These are phyloP conservation scores for Daedalea quercina DNA, from an alignment of 768 basidiomycete genomes.

Conservation along the genomic window DNA sequence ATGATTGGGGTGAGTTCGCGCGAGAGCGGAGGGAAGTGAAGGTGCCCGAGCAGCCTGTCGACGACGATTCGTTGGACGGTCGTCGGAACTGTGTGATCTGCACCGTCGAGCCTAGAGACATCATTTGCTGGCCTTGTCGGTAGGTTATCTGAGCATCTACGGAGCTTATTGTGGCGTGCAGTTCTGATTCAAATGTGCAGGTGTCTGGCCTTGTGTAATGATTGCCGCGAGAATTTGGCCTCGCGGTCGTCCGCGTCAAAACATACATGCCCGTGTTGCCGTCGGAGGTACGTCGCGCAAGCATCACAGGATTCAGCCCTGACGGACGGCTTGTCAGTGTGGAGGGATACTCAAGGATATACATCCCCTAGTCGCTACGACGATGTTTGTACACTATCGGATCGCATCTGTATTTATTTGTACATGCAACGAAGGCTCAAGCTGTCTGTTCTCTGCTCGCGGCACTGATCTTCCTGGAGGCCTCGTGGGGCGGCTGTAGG, in stretches of 20 bases:
- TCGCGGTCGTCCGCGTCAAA: conserved; percentile 47
- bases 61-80: conserved; percentile 18
- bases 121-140: conserved; percentile 87
- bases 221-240: conserved; percentile 55
- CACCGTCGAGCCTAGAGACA: conserved; percentile 55
- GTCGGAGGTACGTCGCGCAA: conserved; percentile 30
- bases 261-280: conserved; percentile 64
- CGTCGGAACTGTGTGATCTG: conserved; percentile 60
- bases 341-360: conserved; percentile 57
- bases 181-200: conserved; percentile 6
- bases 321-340: conserved; percentile 22
- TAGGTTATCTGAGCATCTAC: conserved; percentile 22
- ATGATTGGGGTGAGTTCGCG: conserved; percentile 22
- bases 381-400: background rate
- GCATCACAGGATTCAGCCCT: background rate
- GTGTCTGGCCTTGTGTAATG: conserved; percentile 58
- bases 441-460: background rate
- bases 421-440: background rate
- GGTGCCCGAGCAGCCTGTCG: conserved; percentile 1
- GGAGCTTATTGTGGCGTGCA: background rate
- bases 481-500: too few species aligned
- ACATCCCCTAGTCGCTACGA: conserved; percentile 36
- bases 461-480: background rate
- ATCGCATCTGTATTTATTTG: background rate
- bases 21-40: conserved; percentile 21